Conservation (phyloP, 176 grass and related monocot genomes). For the Avena sativa region DNA sequence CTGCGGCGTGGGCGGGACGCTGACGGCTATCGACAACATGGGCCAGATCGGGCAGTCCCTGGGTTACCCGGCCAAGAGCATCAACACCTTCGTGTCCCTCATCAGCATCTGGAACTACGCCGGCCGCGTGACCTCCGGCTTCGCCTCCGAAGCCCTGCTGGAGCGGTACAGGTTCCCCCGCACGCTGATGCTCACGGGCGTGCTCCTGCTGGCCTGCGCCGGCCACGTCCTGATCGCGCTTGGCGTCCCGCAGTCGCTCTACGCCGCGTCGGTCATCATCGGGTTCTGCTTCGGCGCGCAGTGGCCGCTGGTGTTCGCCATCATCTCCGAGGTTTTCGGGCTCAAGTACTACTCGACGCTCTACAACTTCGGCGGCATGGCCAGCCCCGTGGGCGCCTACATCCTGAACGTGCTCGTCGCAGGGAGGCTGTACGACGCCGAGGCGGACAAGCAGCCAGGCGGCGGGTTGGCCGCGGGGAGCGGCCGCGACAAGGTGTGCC, state of each 20-base stretch:
- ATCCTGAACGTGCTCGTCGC: slow-evolving; percentile 50
- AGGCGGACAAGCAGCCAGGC: slow-evolving; percentile 44
- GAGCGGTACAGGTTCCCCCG: slow-evolving; percentile 42
- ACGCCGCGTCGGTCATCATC: slow-evolving; percentile 46
- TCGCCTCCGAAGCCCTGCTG: neutral
- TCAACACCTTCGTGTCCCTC: slow-evolving; percentile 40
- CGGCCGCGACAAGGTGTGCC: slow-evolving; percentile 39
- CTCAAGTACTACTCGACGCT: slow-evolving; percentile 63
- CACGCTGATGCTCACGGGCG: slow-evolving; percentile 35
- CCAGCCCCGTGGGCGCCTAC: slow-evolving; percentile 56
- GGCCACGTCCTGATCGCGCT: slow-evolving; percentile 62
- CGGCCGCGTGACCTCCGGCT: slow-evolving; percentile 18
- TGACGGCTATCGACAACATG: slow-evolving; percentile 77
- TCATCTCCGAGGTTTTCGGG: slow-evolving; percentile 63
- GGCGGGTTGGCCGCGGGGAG: neutral
- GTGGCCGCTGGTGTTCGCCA: slow-evolving; percentile 56
- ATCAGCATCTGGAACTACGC: slow-evolving; percentile 47
- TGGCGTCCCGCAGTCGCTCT: slow-evolving; percentile 43
- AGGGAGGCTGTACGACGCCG: slow-evolving; percentile 49
- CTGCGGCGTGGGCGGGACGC: slow-evolving; percentile 56
- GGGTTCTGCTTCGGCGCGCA: slow-evolving; percentile 59
- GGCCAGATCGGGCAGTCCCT: slow-evolving; percentile 67
- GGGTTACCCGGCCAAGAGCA: slow-evolving; percentile 53
- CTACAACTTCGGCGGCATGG: slow-evolving; percentile 48
- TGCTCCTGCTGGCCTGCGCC: slow-evolving; percentile 55